Percentiles rank a stretch among this genome's conserved stretches.
phyloP scores from a whole-genome alignment of 345 rosid species.

The Gossypium australe region DNA sequence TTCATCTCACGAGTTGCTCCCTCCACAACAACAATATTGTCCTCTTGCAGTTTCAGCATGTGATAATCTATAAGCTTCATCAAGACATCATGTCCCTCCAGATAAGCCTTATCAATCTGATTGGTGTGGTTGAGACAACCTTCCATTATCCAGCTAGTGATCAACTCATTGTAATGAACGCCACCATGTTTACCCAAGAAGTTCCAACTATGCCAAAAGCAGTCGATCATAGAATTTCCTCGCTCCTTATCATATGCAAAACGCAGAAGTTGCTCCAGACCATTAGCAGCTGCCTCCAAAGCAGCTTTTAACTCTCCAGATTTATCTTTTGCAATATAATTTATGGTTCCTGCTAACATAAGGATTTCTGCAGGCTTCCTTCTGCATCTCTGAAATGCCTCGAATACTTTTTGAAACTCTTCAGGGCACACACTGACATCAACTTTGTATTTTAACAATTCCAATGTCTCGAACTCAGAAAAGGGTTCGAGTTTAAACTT shows the following conservation, averaged over 20 bases:
- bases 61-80: conserved; percentile 45
- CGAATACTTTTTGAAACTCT: background rate
- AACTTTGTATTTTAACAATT: background rate
- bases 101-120: conserved; percentile 36
- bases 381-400: background rate
- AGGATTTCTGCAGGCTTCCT: conserved; percentile 29
- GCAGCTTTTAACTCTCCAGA: background rate
- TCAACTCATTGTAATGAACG: conserved; percentile 48
- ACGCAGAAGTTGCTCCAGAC: conserved; percentile 5
- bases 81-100: conserved; percentile 36
- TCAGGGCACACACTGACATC: background rate
- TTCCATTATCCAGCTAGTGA: conserved; percentile 60
- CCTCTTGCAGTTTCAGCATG: conserved; percentile 42
- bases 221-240: conserved; percentile 16
- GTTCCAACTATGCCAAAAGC: conserved; percentile 50
- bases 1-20: conserved; percentile 19
- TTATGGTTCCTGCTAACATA: conserved; percentile 33
- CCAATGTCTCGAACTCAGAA: background rate
- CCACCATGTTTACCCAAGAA: conserved; percentile 31
- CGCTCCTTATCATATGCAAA: conserved; percentile 26
- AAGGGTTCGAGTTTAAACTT: background rate
- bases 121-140: conserved; percentile 37
- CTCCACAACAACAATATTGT: conserved; percentile 41
- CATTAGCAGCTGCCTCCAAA: conserved; percentile 13
- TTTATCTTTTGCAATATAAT: conserved; percentile 8